Evolutionary conservation across 2,329 filamentous ascomycete species (phyloP).

Genomic region (Mycosphaerella sp.): DNA sequence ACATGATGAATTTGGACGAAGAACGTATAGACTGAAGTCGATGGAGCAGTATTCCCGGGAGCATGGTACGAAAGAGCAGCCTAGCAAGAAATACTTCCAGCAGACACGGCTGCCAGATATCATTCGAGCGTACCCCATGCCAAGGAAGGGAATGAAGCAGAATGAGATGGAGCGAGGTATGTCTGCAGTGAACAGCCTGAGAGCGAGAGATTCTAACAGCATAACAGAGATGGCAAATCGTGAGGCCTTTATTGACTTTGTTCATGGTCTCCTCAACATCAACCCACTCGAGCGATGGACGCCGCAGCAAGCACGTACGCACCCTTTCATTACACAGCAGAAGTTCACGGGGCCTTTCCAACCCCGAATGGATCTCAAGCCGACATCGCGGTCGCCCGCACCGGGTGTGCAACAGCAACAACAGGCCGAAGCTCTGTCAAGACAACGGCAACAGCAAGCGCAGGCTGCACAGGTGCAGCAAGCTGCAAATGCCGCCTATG

Average conservation of each 20-base stretch:
- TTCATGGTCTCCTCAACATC: constrained; percentile 84
- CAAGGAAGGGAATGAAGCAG: constrained; percentile 98
- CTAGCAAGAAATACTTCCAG: constrained; percentile 99
- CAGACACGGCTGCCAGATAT: constrained; percentile 92
- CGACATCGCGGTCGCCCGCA: constrained; percentile 80
- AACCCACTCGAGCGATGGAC: constrained; percentile 97
- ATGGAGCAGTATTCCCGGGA: constrained; percentile 98
- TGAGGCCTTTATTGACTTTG: constrained; percentile 96
- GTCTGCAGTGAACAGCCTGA: constrained; percentile 24
- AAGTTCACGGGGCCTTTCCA: constrained; percentile 96
- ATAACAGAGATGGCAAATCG: constrained; percentile 92
- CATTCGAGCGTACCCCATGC: constrained; percentile 97
- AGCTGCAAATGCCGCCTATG: constrained; percentile 37
- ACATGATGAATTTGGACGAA: constrained; percentile 84
- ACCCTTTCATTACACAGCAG: constrained; percentile 97
- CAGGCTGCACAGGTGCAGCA: constrained; percentile 39
- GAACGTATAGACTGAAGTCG: constrained; percentile 85
- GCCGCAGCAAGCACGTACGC: constrained; percentile 91
- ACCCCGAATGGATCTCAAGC: constrained; percentile 92
- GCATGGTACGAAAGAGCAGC: constrained; percentile 93
- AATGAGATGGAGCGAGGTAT: constrained; percentile 91
- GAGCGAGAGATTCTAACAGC: constrained; percentile 17
- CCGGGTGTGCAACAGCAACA: constrained; percentile 94
- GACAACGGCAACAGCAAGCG: constrained; percentile 68
- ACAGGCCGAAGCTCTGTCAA: constrained; percentile 87